Base-by-base conservation (phyloP, 768 basidiomycete species). In the Cystofilobasidium ferigula region DNA sequence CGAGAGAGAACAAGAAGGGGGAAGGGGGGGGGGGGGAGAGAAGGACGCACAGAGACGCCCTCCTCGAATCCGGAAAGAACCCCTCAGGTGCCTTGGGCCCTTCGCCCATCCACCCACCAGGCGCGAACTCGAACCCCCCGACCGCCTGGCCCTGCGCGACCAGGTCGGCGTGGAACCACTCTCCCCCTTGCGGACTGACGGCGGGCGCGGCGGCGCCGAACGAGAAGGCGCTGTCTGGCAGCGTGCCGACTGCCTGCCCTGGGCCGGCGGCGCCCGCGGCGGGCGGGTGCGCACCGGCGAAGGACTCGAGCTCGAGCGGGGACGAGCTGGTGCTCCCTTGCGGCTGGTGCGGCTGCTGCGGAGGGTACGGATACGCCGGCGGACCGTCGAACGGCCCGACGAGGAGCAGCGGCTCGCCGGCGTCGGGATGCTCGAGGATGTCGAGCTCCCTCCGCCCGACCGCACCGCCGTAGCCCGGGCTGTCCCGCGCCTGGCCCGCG, bases 31-130 rank as follows among this genome's bases (percentile, higher is more conserved):
- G 40, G 56, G 28, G 22, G 26, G n/a, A 53, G 26, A 35, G 34
- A 28, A 58, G 35, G 14, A 66, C 64, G 47, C 48, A 66, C 58
- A 48, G 48, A 1, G 64, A 66, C n/a, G 51, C 38, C 30, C 57
- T 38, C 26, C 64, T 38, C 22, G 18, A 9, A 38, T 40, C 64
- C n/a, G 64, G 57, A 36, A 48, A 28, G 58, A 54, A 65, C 16
- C 57, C 59, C 26, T 32, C 18, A 12, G 8, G 48, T 28, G 24
- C 35, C 40, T 9, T 12, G 34, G 22, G 30, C 42, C 8, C 8
- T 42, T 28, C 22, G 42, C 20, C 63, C 40, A 47, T 6, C 38
- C 30, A 30, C 63, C 14, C 20, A 38, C 47, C n/a, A n/a, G n/a
- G n/a, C n/a, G n/a, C n/a, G n/a, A n/a, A n/a, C n/a, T n/a, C n/a